Conservation (phyloP, 768 basidiomycete species). For the Asterophora lycoperdoides region DNA sequence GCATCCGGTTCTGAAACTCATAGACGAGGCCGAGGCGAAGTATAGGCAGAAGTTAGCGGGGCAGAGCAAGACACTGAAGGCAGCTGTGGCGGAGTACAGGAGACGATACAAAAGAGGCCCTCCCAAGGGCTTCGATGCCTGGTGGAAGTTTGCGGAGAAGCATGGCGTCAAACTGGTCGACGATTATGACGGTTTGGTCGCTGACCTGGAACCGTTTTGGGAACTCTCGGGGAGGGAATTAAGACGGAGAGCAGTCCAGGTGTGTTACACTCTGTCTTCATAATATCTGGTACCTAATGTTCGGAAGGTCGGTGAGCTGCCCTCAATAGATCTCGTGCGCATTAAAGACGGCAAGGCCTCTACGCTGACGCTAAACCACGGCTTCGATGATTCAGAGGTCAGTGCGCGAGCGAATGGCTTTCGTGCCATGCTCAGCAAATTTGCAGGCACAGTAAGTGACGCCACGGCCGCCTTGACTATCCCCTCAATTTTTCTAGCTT, state of each 20-base stretch:
- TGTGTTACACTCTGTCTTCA: conserved; percentile 22
- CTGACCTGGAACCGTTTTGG: conserved; percentile 87
- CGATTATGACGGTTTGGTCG: conserved; percentile 79
- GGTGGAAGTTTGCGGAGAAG: conserved; percentile 78
- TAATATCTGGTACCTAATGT: not conserved
- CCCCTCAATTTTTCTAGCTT: conserved; percentile 41
- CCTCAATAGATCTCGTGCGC: conserved; percentile 86
- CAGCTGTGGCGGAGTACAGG: conserved; percentile 81
- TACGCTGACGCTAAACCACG: conserved; percentile 55
- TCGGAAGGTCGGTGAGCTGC: conserved; percentile 64
- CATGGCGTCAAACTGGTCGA: conserved; percentile 79
- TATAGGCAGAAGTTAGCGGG: conserved; percentile 61
- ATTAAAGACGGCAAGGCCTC: conserved; percentile 58
- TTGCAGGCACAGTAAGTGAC: conserved; percentile 51
- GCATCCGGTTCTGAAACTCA: conserved; percentile 84
- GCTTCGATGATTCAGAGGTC: conserved; percentile 61
- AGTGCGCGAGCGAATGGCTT: conserved; percentile 79
- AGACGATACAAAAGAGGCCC: conserved; percentile 74
- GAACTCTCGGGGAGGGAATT: conserved; percentile 66
- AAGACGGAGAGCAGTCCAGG: conserved; percentile 56
- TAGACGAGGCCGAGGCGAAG: conserved; percentile 76
- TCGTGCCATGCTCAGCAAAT: conserved; percentile 67
- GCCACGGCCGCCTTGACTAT: conserved; percentile 1
- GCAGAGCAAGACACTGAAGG: conserved; percentile 77
- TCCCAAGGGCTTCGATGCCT: conserved; percentile 86